Evolutionary conservation across 2,329 filamentous ascomycete species (phyloP), one percentile per base, ranked within the genome.

Genomic region (Neoscytalidium dimidiatum): DNA sequence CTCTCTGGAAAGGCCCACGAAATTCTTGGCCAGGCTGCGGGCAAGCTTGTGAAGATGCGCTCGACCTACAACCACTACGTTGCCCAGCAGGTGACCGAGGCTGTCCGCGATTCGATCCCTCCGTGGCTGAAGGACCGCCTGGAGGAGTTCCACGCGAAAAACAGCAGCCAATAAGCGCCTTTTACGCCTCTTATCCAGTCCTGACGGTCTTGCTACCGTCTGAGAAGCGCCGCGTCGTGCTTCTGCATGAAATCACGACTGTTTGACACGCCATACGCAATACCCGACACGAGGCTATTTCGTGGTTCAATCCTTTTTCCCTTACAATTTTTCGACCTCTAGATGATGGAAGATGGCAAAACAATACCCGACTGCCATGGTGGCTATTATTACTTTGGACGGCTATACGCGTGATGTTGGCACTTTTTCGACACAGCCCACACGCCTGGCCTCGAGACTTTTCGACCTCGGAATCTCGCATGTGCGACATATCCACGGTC

Each of bases 1-100:
- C 68, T 78, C 31, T 73, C 72, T 46, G 73, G 74, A 11, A 71
- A 69, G 51, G 75, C 74, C 21, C 74, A 78, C 58, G 46, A 53
- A 13, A 60, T 64, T 4, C 63, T 64, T 6, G 63, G 63, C 44
- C 43, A 60, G 26, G 44, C 56, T 29, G 63, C 63, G 2, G 63
- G 63, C 29, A 49, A 51, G 46, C 63, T 64, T 14, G 63, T 64
- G 19, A 64, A 64, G 53, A 44, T 38, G 43, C 31, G 63, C 14
- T 60, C 52, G 23, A 64, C 63, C 21, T 58, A 58, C 52, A 64
- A 64, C 44, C 46, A 58, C 53, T 64, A 64, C 33, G 63, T 64
- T n/a, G 63, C 63, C n/a, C 63, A 64, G 29, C 53, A 58, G 17
- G 35, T 53, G 26, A 29, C 35, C 3, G 63, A 64, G 28, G 63